Base-by-base conservation (phyloP, 139 green algal genomes). In the Micractinium conductrix region DNA sequence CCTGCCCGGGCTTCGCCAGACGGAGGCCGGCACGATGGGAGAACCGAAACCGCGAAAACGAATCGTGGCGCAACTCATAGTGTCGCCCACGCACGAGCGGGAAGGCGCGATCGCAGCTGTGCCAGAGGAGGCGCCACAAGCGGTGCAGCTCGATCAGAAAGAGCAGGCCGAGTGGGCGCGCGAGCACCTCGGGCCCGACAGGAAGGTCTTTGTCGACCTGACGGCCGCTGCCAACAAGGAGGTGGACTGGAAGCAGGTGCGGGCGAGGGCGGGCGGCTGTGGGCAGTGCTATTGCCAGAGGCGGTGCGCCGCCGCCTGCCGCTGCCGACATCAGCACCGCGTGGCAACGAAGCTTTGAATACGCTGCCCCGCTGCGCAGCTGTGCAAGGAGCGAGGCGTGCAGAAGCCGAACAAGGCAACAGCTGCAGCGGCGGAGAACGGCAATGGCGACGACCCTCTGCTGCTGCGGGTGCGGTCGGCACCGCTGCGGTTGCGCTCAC, bases 21-120 rank as follows among this genome's bases (percentile, higher is more conserved):
- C n/a, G n/a, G n/a, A n/a, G n/a, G n/a, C n/a, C n/a, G n/a, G n/a
- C n/a, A n/a, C n/a, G n/a, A n/a, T n/a, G n/a, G n/a, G n/a, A n/a
- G n/a, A n/a, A n/a, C n/a, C n/a, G 22, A 74, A 84, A 50, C 70
- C 71, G 45, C 42, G 65, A 17, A 33, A 40, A 14, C 74, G 87
- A 10, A 90, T 90, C 22, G 86, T 89, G 14, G 67, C 86, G 30
- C 48, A 90, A 72, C 83, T 81, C 21, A 62, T 90, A 3, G 35
- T 42, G 6, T 60, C 26, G 14, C 76, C 76, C 26, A 35, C 44
- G 6, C 38, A 50, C 7, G 76, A 82, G 12, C 50, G n/a, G 35
- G 14, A 53, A 42, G 2, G 43, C n/a, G 74, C 35, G 2, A 6
- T 35, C 44, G 74, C 17, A n/a, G 33, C 53, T 21, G 76, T n/a